Conservation (phyloP, 2,329 filamentous ascomycete species). For the Epichloe amarillans region DNA sequence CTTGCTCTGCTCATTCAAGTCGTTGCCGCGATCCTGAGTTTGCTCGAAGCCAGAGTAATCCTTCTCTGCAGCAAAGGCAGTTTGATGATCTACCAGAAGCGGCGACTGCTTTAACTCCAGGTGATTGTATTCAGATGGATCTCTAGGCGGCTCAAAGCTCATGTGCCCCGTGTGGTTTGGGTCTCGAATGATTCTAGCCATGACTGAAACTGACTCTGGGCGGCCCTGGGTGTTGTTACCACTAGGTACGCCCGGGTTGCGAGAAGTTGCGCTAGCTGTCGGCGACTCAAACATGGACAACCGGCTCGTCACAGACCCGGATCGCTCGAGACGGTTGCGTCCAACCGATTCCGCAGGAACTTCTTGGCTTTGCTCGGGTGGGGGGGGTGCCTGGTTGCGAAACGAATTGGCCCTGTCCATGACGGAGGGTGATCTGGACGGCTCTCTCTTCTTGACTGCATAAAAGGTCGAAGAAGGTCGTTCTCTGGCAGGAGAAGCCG, state of each 20-base stretch:
- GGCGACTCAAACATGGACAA: slow-evolving; percentile 40
- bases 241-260: slow-evolving; percentile 8
- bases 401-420: slow-evolving; percentile 30
- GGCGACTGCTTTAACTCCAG: slow-evolving; percentile 46
- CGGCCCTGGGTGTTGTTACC: slow-evolving; percentile 29
- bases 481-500: slow-evolving; percentile 16
- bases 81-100: slow-evolving; percentile 42
- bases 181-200: slow-evolving; percentile 68
- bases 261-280: slow-evolving; percentile 11
- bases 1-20: slow-evolving; percentile 21
- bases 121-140: slow-evolving; percentile 30
- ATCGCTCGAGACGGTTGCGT: slow-evolving; percentile 29
- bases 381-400: slow-evolving; percentile 16
- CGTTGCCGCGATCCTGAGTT: slow-evolving; percentile 24
- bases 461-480: slow-evolving; percentile 43
- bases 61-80: slow-evolving; percentile 12
- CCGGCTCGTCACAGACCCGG: slow-evolving; percentile 40
- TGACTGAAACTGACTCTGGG: slow-evolving; percentile 76
- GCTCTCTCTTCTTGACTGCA: slow-evolving; percentile 40
- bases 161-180: slow-evolving; percentile 29
- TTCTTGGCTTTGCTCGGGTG: slow-evolving; percentile 30
- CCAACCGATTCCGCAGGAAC: slow-evolving; percentile 31
- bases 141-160: slow-evolving; percentile 26
- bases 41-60: slow-evolving; percentile 19
- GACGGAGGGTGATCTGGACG: slow-evolving; percentile 32